Conservation (phyloP, 805 yeast species). For the Maudiozyma bulderi region DNA sequence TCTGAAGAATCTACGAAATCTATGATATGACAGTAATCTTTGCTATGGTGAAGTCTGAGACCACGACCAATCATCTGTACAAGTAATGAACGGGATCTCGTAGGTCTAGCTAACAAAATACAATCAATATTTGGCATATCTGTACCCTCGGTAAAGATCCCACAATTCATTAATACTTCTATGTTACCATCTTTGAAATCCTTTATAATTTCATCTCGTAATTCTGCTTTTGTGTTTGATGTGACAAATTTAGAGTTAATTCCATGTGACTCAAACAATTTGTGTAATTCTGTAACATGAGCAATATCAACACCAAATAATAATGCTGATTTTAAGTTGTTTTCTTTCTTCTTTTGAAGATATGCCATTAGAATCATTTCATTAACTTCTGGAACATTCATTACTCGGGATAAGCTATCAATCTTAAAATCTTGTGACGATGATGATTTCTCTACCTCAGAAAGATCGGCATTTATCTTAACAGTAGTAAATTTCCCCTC, state of each 20-base stretch:
- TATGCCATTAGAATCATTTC: slow-evolving; percentile 46
- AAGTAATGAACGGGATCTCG: slow-evolving; percentile 59
- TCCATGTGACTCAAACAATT: slow-evolving; percentile 46
- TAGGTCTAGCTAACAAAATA: slow-evolving; percentile 69
- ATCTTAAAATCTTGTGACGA: slow-evolving; percentile 49
- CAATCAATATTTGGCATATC: slow-evolving; percentile 87
- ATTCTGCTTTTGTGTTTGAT: slow-evolving; percentile 46
- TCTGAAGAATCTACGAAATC: slow-evolving; percentile 62
- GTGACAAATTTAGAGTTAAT: slow-evolving; percentile 64
- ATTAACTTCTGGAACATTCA: slow-evolving; percentile 48
- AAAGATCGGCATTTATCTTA: slow-evolving; percentile 37
- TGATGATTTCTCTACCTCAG: slow-evolving; percentile 24
- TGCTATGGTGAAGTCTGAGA: slow-evolving; percentile 50
- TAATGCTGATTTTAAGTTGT: slow-evolving; percentile 47
- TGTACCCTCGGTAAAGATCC: slow-evolving; percentile 89
- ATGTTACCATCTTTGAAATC: slow-evolving; percentile 55
- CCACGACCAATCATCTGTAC: slow-evolving; percentile 93
- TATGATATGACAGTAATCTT: slow-evolving; percentile 59
- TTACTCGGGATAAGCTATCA: slow-evolving; percentile 40
- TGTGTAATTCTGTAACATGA: slow-evolving; percentile 51
- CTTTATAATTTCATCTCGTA: slow-evolving; percentile 42
- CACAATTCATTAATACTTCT: slow-evolving; percentile 76
- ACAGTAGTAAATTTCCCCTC: slow-evolving; percentile 60
- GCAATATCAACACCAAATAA: slow-evolving; percentile 68
- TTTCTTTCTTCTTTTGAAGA: slow-evolving; percentile 33